phyloP scores from a whole-genome alignment of 2,329 filamentous ascomycete genomes.

The Colletotrichum acutatum region DNA sequence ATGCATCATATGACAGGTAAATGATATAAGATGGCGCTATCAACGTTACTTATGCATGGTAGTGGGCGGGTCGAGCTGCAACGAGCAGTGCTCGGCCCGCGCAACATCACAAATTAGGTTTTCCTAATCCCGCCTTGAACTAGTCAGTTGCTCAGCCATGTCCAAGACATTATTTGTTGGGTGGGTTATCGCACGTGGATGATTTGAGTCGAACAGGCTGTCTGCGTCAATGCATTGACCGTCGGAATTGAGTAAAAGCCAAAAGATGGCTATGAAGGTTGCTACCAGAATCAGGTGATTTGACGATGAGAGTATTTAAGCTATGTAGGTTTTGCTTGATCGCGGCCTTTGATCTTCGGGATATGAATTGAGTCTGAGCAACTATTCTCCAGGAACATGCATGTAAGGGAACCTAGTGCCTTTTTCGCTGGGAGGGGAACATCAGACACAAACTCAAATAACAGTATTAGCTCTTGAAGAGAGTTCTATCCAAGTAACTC shows the following conservation, averaged over 20 bases:
- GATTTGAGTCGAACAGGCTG: too few species aligned
- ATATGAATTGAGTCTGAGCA: background rate
- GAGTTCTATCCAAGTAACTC: too few species aligned
- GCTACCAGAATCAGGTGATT: background rate
- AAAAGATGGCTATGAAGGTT: too few species aligned
- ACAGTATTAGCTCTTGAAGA: too few species aligned
- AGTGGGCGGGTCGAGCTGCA: background rate
- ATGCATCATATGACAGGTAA: background rate
- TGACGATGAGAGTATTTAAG: background rate
- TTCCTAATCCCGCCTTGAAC: background rate
- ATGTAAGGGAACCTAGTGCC: background rate
- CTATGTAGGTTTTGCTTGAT: background rate
- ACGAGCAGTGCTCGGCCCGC: background rate
- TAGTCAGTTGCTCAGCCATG: conserved; percentile 6
- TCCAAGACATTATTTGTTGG: background rate
- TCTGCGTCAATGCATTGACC: too few species aligned
- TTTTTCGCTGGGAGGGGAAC: too few species aligned
- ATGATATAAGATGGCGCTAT: background rate
- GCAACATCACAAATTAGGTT: background rate
- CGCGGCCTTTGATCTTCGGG: background rate
- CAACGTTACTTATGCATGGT: background rate
- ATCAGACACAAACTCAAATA: too few species aligned
- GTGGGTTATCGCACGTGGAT: background rate
- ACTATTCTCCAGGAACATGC: background rate
- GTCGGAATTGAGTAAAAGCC: background rate